phyloP scores from a whole-genome alignment of 2,329 filamentous ascomycete genomes.

The Hypoxylon sp. region DNA sequence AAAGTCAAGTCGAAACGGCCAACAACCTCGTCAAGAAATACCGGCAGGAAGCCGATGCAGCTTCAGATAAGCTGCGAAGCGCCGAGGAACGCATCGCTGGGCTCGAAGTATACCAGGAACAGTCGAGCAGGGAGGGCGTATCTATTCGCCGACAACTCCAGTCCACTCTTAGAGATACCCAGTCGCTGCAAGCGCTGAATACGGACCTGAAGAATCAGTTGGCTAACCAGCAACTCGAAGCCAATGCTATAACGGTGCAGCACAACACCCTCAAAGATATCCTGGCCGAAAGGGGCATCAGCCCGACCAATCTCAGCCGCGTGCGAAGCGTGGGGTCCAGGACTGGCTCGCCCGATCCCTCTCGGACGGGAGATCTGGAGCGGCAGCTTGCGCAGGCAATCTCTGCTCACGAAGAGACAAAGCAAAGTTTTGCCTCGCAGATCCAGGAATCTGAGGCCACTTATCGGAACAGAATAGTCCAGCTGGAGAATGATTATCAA shows the following conservation, averaged over 20 bases:
- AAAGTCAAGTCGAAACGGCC: constrained; percentile 79
- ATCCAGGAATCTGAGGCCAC: constrained; percentile 86
- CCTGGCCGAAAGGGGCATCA: constrained; percentile 86
- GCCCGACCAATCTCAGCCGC: constrained; percentile 74
- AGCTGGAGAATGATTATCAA: constrained; percentile 96
- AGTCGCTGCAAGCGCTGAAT: constrained; percentile 81
- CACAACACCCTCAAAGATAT: constrained; percentile 94
- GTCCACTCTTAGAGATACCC: constrained; percentile 80
- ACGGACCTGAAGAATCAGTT: constrained; percentile 83
- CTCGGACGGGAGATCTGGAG: constrained; percentile 84
- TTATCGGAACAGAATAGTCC: constrained; percentile 91
- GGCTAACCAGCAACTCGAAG: constrained; percentile 86
- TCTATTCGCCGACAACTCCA: constrained; percentile 91
- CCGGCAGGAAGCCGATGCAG: constrained; percentile 84
- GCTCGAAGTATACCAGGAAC: constrained; percentile 95
- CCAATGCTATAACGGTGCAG: constrained; percentile 92
- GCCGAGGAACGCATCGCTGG: constrained; percentile 97
- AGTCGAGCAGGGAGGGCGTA: constrained; percentile 91
- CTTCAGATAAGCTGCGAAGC: constrained; percentile 86
- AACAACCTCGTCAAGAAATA: constrained; percentile 86
- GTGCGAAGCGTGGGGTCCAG: constrained; percentile 76
- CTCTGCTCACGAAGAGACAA: constrained; percentile 86
- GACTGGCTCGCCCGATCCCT: constrained; percentile 80
- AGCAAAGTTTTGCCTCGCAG: constrained; percentile 76
- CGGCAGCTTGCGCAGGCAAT: constrained; percentile 80